Percentiles rank a stretch among this genome's conserved stretches.
phyloP scores from a whole-genome alignment of 2,329 filamentous ascomycete genomes.

The Fusarium praegraminearum region DNA sequence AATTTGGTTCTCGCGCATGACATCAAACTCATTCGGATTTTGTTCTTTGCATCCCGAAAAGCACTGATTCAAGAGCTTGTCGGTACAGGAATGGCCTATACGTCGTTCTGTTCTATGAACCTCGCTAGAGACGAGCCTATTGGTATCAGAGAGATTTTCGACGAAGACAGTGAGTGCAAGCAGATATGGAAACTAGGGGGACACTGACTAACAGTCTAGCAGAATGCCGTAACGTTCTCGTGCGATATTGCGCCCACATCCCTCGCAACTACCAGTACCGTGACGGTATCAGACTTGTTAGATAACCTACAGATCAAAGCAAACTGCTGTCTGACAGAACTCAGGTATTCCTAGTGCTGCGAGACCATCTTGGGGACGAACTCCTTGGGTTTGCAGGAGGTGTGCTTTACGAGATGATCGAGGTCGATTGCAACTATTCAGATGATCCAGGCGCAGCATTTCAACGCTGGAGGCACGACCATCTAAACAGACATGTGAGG shows the following conservation, averaged over 20 bases:
- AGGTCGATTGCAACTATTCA: conserved; percentile 58
- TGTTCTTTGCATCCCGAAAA: neutral
- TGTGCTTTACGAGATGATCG: conserved; percentile 61
- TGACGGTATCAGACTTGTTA: conserved; percentile 58
- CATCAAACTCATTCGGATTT: neutral
- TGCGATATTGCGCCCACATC: conserved; percentile 58
- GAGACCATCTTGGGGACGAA: conserved; percentile 60
- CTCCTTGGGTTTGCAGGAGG: conserved; percentile 58
- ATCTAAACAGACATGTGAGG: conserved; percentile 58
- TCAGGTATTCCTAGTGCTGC: conserved; percentile 57
- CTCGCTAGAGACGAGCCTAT: conserved; percentile 2
- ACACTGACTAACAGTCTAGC: conserved; percentile 2
- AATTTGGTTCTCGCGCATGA: neutral
- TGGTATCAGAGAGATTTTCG: conserved; percentile 24
- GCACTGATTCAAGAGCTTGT: neutral
- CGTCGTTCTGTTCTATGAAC: neutral
- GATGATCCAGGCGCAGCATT: conserved; percentile 61
- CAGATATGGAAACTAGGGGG: neutral
- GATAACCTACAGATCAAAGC: conserved; percentile 12
- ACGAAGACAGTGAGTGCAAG: conserved; percentile 42
- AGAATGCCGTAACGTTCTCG: conserved; percentile 61
- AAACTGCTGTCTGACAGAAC: neutral
- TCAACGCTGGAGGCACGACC: conserved; percentile 60
- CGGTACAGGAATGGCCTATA: conserved; percentile 25
- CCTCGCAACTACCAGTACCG: conserved; percentile 61